Conservation (phyloP, 2,329 filamentous ascomycete genomes). For the Botrytis fragariae region DNA sequence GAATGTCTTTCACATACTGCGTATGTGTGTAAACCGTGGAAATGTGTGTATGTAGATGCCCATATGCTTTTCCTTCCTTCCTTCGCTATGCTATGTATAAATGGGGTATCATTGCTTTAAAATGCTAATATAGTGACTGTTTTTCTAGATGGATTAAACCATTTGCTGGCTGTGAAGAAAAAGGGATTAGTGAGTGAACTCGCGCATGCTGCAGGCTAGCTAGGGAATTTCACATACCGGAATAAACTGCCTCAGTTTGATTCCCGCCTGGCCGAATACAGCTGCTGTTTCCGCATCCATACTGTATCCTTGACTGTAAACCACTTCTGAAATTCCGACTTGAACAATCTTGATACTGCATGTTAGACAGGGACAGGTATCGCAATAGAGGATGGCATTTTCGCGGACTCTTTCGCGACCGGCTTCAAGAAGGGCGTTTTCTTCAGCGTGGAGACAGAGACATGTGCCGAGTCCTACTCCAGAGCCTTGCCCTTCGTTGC, state of each 20-base stretch:
- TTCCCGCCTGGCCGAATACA: slow-evolving; percentile 80
- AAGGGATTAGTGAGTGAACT: slow-evolving; percentile 13
- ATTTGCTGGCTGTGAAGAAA: slow-evolving; percentile 53
- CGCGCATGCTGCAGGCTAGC: neutral
- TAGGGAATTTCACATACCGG: slow-evolving; percentile 56
- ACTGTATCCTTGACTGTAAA: slow-evolving; percentile 90
- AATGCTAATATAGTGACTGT: slow-evolving; percentile 26
- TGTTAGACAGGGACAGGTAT: slow-evolving; percentile 94
- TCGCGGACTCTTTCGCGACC: slow-evolving; percentile 85
- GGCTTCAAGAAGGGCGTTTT: slow-evolving; percentile 93
- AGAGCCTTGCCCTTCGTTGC: slow-evolving; percentile 69
- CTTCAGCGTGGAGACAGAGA: slow-evolving; percentile 95
- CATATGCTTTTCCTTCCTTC: neutral
- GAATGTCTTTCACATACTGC: neutral
- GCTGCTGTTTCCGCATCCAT: slow-evolving; percentile 85
- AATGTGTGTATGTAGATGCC: neutral
- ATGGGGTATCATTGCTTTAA: slow-evolving; percentile 10
- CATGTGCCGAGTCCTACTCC: slow-evolving; percentile 81
- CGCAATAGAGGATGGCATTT: slow-evolving; percentile 83
- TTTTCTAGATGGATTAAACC: slow-evolving; percentile 62
- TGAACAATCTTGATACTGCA: slow-evolving; percentile 99
- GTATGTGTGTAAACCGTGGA: neutral
- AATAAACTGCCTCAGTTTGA: slow-evolving; percentile 81
- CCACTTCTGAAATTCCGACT: slow-evolving; percentile 92
- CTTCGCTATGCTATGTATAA: neutral